Evolutionary conservation across 2,329 filamentous ascomycete species (phyloP), one percentile per base, ranked within the genome.

Genomic region (Microascus cirrosus): DNA sequence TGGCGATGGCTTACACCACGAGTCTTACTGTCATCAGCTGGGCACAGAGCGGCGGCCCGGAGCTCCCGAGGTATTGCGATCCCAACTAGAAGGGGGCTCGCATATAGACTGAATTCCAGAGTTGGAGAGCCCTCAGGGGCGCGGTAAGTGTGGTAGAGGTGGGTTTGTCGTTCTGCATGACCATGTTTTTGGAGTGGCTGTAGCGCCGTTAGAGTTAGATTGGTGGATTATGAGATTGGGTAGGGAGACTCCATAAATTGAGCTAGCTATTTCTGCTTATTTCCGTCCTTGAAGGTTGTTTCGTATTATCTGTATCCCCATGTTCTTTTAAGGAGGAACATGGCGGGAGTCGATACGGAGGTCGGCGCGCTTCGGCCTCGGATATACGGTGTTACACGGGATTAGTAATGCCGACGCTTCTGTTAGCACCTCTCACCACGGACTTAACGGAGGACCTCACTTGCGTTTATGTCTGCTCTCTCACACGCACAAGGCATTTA

Each of bases 1-100:
- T 91, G 20, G 90, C 90, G 64, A 99, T 97, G 88, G 82, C 82
- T 6, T 99, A 99, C 71, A 96, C 94, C 0, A 97, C 94, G 0
- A 78, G 81, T 39, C 76, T 97, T 65, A 99, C 94, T 0, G 76
- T 96, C 54, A 81, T 86, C 68, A 95, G 89, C 71, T 99, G 94
- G 95, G 83, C 89, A 7, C 78, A 76, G 55, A 83, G 84, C 4
- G 0, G 69, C 67, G 1, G 72, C 71, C 15, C 73, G 76, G 15
- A 69, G 68, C 64, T 70, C 8, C 80, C 81, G 0, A 77, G 78
- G 58, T 83, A 84, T 66, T 84, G 81, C 61, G 79, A 83, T 50
- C 45, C n/a, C n/a, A 24, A 22, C 10, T 50, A 50, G 22, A 20
- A 22, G 45, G 45, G 39, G 39, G 8, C 8, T n/a, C 39, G 39